Base-by-base conservation (phyloP, 768 basidiomycete species). In the Tylopilus felleus region DNA sequence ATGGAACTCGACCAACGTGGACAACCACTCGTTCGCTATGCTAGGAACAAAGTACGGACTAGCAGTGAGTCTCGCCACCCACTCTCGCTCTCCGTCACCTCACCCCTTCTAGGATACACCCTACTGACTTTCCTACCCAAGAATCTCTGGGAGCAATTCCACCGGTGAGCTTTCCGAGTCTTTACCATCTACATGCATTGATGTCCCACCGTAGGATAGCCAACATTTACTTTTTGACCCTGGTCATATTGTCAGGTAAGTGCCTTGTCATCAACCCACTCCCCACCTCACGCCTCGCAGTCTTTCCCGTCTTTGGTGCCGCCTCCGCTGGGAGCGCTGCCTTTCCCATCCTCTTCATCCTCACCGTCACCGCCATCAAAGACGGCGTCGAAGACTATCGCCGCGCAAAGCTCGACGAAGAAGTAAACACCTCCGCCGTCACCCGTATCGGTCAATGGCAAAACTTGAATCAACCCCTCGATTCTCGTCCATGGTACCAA, bases 301-400 rank as follows among this genome's bases (percentile, higher is more conserved):
- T 95, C 9, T 95, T 98, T 67, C 81, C 93, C 51, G 73, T 97
- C 29, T 98, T 98, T 66, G 96, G 93, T 46, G 91, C 94, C 0
- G 83, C 91, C 2, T 80, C 88, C 2, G 87, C 92, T 1, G 79
- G 86, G 41, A 83, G 92, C 55, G 83, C 93, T 4, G 87, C 90
- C 62, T 73, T 98, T 5, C 96, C 96, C 0, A 78, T 98, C 8
- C 74, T 89, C 36, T 91, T 95, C 72, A 96, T 98, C 59, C 70
- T 99, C 38, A 68, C 75, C 27, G 88, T 96, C 47, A 98, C 96
- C 16, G 95, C 88, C 4, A 81, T 97, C 76, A 99, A 98, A 72
- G 96, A 99, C 67, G 96, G 88, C 8, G 76, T 98, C 31, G 96
- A 98, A 73, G 96, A 99, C 72, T 95, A 92, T 67, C 85, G 95